Evolutionary conservation across 2,329 filamentous ascomycete species (phyloP).

Genomic region (Chrysoporthe deuterocubensis): DNA sequence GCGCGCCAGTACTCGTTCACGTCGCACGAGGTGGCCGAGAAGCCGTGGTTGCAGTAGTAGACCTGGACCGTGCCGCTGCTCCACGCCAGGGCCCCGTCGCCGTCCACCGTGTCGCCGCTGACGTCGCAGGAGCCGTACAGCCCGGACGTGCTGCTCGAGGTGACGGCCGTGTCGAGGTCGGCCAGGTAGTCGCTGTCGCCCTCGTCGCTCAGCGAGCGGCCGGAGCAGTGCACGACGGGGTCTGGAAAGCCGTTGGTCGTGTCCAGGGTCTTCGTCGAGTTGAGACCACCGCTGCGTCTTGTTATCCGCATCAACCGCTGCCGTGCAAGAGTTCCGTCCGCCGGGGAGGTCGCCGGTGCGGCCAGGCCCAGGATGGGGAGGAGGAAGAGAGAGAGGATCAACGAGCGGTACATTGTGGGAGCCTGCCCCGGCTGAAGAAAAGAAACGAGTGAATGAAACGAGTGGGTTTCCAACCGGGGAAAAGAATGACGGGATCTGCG

Average conservation of each 20-base stretch:
- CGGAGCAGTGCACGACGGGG: constrained; percentile 26
- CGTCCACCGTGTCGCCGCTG: constrained; percentile 21
- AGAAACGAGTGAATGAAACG: constrained; percentile 24
- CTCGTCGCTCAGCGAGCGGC: constrained; percentile 16
- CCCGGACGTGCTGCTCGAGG: constrained; percentile 11
- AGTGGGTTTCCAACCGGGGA: constrained; percentile 25
- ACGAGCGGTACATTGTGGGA: constrained; percentile 25
- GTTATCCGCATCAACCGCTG: not conserved
- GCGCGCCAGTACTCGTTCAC: constrained; percentile 30
- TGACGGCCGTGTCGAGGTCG: constrained; percentile 17
- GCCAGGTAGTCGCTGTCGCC: constrained; percentile 11
- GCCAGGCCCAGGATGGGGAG: constrained; percentile 21
- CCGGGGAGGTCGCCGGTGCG: constrained; percentile 6
- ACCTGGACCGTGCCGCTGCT: constrained; percentile 27
- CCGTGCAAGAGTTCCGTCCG: not conserved
- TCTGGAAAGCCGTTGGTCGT: constrained; percentile 27
- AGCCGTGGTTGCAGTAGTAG: constrained; percentile 28
- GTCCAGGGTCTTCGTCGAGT: constrained; percentile 16
- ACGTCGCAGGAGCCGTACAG: constrained; percentile 26
- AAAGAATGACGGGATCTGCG: constrained; percentile 25
- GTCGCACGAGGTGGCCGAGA: constrained; percentile 19
- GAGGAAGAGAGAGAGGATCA: constrained; percentile 21
- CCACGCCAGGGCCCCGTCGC: constrained; percentile 26
- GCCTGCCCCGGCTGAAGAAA: constrained; percentile 22
- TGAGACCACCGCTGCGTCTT: constrained; percentile 10